Evolutionary conservation across 192 early-diverging fungal genomes (phyloP).

Genomic region (Coemansia biformis): DNA sequence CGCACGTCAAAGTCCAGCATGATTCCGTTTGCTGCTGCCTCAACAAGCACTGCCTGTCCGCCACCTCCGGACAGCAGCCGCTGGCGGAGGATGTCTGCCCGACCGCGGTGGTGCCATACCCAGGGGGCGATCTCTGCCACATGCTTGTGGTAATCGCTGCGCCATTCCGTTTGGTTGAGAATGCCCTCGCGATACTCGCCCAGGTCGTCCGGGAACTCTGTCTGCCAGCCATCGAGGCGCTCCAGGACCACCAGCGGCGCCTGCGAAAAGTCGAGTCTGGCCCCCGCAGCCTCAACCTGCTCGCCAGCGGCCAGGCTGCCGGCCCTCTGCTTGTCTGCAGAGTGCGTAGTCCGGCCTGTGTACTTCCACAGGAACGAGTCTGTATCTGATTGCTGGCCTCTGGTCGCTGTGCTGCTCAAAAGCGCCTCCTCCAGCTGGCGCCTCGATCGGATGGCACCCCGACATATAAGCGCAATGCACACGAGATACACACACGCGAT

Average conservation of each 20-base stretch:
- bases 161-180: slow-evolving; percentile 10
- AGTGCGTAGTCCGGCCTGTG: neutral
- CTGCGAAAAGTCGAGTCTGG: neutral
- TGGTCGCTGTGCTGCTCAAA: neutral
- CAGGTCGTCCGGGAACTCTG: slow-evolving; percentile 28
- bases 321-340: neutral
- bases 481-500: slow-evolving; percentile 23
- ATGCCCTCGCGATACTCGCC: slow-evolving; percentile 21
- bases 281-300: neutral
- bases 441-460: slow-evolving; percentile 1
- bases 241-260: slow-evolving; percentile 5
- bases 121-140: slow-evolving; percentile 46
- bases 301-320: neutral
- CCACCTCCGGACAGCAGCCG: neutral
- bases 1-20: slow-evolving; percentile 1
- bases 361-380: slow-evolving; percentile 7
- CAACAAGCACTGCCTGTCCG: slow-evolving; percentile 1
- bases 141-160: slow-evolving; percentile 15
- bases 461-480: slow-evolving; percentile 16
- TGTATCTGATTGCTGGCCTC: neutral
- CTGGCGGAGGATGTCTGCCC: slow-evolving; percentile 15
- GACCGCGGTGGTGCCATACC: slow-evolving; percentile 49
- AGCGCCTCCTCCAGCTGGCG: neutral
- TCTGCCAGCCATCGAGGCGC: slow-evolving; percentile 38
- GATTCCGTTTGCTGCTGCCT: slow-evolving; percentile 19